These are phyloP conservation scores for Pyrenula aspistea DNA, from an alignment of 495 filamentous ascomycete species.

Conservation along the genomic window DNA sequence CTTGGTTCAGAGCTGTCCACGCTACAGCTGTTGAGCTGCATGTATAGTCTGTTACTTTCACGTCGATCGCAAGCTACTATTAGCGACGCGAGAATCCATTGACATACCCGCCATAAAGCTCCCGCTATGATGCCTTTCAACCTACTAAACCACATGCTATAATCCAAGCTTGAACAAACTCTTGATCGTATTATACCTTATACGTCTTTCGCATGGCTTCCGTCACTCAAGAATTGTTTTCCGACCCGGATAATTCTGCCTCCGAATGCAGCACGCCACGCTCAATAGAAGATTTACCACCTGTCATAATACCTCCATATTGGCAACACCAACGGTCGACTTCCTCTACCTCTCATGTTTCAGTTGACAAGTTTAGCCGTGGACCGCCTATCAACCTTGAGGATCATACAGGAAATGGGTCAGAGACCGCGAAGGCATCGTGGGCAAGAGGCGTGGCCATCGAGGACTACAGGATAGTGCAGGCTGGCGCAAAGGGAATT, in stretches of 20 bases:
- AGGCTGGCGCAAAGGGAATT: conserved; percentile 46
- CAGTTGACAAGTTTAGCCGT: conserved; percentile 20
- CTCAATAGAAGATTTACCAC: neutral
- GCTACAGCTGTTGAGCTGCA: too few relatives aligned
- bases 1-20: too few relatives aligned
- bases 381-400: conserved; percentile 47
- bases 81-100: too few relatives aligned
- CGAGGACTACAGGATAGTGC: conserved; percentile 54
- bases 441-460: conserved; percentile 58
- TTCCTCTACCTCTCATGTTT: conserved; percentile 32
- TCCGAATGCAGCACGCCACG: conserved; percentile 19
- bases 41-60: too few relatives aligned
- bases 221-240: conserved; percentile 4
- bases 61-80: too few relatives aligned
- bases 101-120: too few relatives aligned
- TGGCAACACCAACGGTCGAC: conserved; percentile 35
- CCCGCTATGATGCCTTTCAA: neutral
- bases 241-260: conserved; percentile 17
- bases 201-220: neutral
- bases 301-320: conserved; percentile 24
- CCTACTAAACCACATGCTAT: neutral
- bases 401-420: conserved; percentile 55
- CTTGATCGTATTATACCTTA: neutral
- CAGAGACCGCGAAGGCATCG: conserved; percentile 45
- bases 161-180: neutral